Percentiles rank a stretch among this genome's conserved stretches.
Evolutionary conservation across 257 asterid genomes (phyloP).

Genomic region (Misopates orontium): DNA sequence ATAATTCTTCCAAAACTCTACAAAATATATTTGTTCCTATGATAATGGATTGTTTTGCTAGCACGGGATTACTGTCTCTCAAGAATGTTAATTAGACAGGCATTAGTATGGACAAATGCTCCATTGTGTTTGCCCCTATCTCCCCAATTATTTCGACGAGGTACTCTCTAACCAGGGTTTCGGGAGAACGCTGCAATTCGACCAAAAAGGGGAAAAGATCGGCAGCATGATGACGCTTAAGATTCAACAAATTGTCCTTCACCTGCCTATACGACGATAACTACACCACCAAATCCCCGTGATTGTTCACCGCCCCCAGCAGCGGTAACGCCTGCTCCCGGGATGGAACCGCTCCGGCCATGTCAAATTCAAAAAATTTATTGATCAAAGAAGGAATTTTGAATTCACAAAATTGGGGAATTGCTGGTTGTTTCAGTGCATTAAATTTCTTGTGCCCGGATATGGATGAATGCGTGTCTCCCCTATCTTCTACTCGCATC

Average conservation of each 20-base stretch:
- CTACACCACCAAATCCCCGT: conserved; percentile 87
- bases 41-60: conserved; percentile 74
- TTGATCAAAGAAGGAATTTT: background rate
- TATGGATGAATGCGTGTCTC: too few relatives aligned
- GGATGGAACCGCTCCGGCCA: conserved; percentile 34
- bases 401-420: conserved; percentile 16
- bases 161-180: conserved; percentile 71
- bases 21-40: too few relatives aligned
- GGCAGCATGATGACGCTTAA: too few relatives aligned
- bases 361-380: too few relatives aligned
- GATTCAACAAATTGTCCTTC: too few relatives aligned
- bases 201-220: conserved; percentile 73
- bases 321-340: conserved; percentile 84
- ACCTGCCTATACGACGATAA: too few relatives aligned
- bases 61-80: conserved; percentile 55
- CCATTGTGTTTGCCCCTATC: conserved; percentile 64
- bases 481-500: too few relatives aligned
- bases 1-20: too few relatives aligned
- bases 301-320: conserved; percentile 88
- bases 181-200: conserved; percentile 88
- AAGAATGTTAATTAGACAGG: conserved; percentile 65
- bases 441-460: too few relatives aligned
- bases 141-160: conserved; percentile 77
- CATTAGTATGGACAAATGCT: conserved; percentile 57
- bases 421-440: conserved; percentile 17